Conservation (phyloP, 108 stramenopile genomes). For the Cyclotella sp. region DNA sequence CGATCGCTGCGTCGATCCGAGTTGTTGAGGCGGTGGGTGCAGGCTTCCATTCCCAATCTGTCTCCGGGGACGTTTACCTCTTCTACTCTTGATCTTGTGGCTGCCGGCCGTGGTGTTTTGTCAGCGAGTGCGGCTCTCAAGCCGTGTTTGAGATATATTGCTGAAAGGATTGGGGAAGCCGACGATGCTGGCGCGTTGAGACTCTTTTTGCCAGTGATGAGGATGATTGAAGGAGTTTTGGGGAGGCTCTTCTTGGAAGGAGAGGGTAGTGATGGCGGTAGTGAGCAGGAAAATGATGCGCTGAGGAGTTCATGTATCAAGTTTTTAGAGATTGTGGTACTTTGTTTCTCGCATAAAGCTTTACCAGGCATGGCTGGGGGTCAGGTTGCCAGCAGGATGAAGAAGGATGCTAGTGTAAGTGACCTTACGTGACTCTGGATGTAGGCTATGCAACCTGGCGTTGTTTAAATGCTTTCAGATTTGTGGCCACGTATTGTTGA, state of each 20-base stretch:
- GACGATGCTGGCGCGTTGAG: conserved; percentile 84
- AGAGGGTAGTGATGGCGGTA: conserved; percentile 7
- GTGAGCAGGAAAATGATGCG: conserved; percentile 53
- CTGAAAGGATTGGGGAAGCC: conserved; percentile 71
- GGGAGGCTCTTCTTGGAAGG: conserved; percentile 48
- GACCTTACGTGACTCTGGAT: background rate
- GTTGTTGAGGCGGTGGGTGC: conserved; percentile 80
- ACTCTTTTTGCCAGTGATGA: conserved; percentile 83
- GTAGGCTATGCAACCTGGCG: background rate
- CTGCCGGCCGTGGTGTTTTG: conserved; percentile 74
- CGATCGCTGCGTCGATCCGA: conserved; percentile 72
- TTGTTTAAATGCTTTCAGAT: background rate
- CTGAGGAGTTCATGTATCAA: conserved; percentile 85
- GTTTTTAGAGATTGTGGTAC: conserved; percentile 87
- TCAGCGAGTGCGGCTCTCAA: conserved; percentile 77
- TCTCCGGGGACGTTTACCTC: conserved; percentile 76
- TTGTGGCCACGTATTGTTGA: background rate
- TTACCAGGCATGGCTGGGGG: conserved; percentile 47
- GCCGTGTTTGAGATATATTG: conserved; percentile 80
- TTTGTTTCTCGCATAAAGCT: conserved; percentile 82
- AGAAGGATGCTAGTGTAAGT: conserved; percentile 53
- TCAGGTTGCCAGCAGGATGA: conserved; percentile 55
- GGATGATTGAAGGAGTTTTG: conserved; percentile 83
- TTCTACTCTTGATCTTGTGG: conserved; percentile 58
- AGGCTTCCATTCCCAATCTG: conserved; percentile 71